A percentile compares a stretch with the other conserved stretches of the same genome.
phyloP scores from a whole-genome alignment of 495 filamentous ascomycete genomes.

The Neurospora pannonica region DNA sequence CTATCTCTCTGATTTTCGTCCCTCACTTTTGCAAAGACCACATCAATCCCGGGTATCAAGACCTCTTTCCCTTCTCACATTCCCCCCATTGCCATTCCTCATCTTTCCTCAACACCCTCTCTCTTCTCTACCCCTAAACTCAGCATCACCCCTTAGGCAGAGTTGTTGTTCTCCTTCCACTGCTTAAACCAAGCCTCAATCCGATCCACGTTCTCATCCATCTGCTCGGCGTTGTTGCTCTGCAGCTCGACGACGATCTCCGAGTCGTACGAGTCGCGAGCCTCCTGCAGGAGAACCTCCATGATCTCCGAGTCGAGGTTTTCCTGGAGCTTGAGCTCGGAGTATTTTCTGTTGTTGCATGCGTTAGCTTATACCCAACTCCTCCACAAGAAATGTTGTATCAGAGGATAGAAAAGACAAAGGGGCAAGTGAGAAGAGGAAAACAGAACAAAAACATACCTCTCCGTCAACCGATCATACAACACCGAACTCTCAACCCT shows the following conservation, averaged over 20 bases:
- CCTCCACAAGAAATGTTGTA: no score
- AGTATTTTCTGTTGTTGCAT: constrained; percentile 70
- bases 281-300: constrained; percentile 86
- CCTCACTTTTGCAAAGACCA: neutral
- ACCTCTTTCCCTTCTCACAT: neutral
- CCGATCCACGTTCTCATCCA: constrained; percentile 78
- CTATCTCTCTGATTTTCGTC: no score
- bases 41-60: neutral
- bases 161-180: constrained; percentile 61
- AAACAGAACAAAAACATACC: constrained; percentile 34
- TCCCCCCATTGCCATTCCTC: neutral
- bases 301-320: constrained; percentile 98
- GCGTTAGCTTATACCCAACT: no score
- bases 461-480: constrained; percentile 72
- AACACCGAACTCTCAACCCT: constrained; percentile 62
- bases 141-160: neutral
- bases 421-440: no score
- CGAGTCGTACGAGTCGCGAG: constrained; percentile 73
- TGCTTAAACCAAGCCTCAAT: constrained; percentile 71
- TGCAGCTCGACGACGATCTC: constrained; percentile 84
- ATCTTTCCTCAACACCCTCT: neutral
- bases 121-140: no score
- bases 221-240: constrained; percentile 71
- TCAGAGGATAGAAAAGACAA: no score
- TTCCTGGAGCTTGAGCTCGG: constrained; percentile 82